Base-by-base conservation (phyloP, 495 filamentous ascomycete species). In the Cercophora newfieldiana region DNA sequence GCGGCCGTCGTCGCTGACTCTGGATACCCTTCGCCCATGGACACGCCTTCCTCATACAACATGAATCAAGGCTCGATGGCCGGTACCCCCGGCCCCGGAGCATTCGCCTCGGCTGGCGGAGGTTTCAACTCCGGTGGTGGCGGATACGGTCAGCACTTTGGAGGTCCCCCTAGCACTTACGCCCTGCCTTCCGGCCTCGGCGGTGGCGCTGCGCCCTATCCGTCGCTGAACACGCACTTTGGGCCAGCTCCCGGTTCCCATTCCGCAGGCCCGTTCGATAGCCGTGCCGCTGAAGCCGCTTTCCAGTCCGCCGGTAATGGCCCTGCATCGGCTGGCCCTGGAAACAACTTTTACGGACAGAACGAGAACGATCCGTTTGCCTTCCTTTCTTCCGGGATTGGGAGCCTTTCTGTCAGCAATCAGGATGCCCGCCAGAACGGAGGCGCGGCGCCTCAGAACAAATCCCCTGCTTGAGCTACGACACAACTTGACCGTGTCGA, bases 1-100 rank as follows among this genome's bases (percentile, higher is more conserved):
- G 95, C 95, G 60, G 93, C 94, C 26, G 90, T 98, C 18, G 93
- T 97, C 61, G 94, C 94, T 28, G 95, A 97, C 72, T 92, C 93
- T 25, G 92, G 91, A 19, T 97, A 94, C 81, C 89, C 93, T 18
- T 94, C 92, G 7, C 90, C 94, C 6, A 92, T 97, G 88, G 93
- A 97, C 58, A 83, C 89, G 21, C 90, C 92, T 3, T 90, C 91
- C 16, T 85, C 85, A 66, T 97, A 94, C 72, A 86, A 88, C 64
- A 87, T 88, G 81, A 85, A 84, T 29, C 91, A 91, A 44, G 89
- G 87, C 60, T 94, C 93, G 12, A 94, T 96, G 84, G 86, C 87
- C 24, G 92, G 91, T 59, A 93, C 90, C 25, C 92, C 94, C 22
- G 93, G 91, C 10, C 89, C 92, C 48, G 93, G 89, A 18, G 90